Conservation (phyloP, 768 basidiomycete species). For the Mycena galopus region DNA sequence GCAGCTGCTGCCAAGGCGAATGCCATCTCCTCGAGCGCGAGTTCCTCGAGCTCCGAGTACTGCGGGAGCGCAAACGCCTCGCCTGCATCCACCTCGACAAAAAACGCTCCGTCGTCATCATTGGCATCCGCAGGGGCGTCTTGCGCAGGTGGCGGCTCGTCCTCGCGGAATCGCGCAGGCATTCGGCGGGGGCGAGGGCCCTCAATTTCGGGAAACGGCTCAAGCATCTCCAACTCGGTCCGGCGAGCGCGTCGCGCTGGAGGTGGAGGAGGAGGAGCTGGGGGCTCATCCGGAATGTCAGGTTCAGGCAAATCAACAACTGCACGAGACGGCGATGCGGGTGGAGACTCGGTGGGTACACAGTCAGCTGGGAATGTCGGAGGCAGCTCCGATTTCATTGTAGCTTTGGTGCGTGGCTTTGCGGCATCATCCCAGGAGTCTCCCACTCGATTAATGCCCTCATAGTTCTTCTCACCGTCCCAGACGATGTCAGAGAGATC, state of each 20-base stretch:
- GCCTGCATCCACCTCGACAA: constrained; percentile 14
- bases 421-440: constrained; percentile 11
- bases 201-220: constrained; percentile 8
- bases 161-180: not conserved
- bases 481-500: constrained; percentile 22
- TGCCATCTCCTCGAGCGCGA: constrained; percentile 5
- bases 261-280: not conserved
- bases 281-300: not conserved
- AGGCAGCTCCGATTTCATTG: not conserved
- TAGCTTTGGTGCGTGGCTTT: not conserved
- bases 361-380: too few species aligned
- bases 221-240: constrained; percentile 19
- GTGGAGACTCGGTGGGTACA: too few species aligned
- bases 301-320: not conserved
- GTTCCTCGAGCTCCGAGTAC: constrained; percentile 7
- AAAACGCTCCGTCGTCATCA: not conserved
- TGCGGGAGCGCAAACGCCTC: too few species aligned
- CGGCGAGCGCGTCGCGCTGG: not conserved
- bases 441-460: too few species aligned
- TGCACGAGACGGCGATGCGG: not conserved
- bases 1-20: constrained; percentile 20
- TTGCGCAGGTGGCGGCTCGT: too few species aligned
- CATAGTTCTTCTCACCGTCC: constrained; percentile 10
- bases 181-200: constrained; percentile 4
- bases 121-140: not conserved